Conservation (phyloP, 2,329 filamentous ascomycete species). For the Alternaria metachromatica region DNA sequence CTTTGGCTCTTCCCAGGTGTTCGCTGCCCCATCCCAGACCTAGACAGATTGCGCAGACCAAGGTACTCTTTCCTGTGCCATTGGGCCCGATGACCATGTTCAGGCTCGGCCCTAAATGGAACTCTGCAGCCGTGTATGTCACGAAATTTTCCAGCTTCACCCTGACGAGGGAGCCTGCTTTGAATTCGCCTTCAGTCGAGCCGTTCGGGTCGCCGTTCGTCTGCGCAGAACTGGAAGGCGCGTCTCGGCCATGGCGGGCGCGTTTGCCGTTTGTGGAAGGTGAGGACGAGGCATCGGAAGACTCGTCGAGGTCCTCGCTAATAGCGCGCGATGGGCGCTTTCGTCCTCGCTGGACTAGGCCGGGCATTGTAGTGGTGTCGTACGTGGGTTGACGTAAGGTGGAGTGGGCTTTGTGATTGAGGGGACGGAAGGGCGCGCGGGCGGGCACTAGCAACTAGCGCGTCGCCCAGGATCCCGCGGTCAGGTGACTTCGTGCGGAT, state of each 20-base stretch:
- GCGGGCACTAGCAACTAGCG: conserved; percentile 6
- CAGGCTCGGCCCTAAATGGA: conserved; percentile 86
- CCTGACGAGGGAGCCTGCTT: conserved; percentile 85
- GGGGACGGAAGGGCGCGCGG: neutral
- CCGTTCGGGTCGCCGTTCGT: conserved; percentile 4
- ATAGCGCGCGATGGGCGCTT: conserved; percentile 31
- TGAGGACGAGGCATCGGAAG: conserved; percentile 29
- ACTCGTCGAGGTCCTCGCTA: conserved; percentile 31
- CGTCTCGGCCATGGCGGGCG: conserved; percentile 38
- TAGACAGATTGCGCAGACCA: conserved; percentile 95
- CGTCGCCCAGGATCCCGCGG: conserved; percentile 4
- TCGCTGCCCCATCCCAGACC: conserved; percentile 78
- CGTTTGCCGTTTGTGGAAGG: conserved; percentile 40
- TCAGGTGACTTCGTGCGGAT: conserved; percentile 26
- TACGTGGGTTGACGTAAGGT: neutral
- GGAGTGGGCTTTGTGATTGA: neutral
- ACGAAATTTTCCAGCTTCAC: conserved; percentile 90
- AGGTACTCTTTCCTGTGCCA: conserved; percentile 94
- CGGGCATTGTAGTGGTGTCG: conserved; percentile 33
- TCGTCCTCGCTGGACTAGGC: conserved; percentile 24
- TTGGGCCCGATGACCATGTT: conserved; percentile 99
- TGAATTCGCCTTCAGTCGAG: conserved; percentile 27
- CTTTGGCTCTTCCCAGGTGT: conserved; percentile 83
- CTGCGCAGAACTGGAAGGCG: conserved; percentile 27
- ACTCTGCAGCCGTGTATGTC: conserved; percentile 91